Base-by-base conservation (phyloP, 345 rosid species). In the Brassica carinata region DNA sequence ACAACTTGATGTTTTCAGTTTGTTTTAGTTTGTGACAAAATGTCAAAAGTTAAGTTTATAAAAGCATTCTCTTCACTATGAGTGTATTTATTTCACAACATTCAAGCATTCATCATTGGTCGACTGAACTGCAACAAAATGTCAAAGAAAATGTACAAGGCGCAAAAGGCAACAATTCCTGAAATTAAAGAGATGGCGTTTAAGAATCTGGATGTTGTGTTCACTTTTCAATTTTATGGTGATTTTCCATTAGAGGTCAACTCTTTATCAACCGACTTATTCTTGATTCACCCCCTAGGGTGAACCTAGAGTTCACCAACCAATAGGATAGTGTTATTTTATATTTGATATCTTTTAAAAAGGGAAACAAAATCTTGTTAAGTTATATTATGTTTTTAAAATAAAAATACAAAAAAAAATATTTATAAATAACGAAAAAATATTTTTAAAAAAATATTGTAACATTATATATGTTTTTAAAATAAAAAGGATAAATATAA, bases 171-270 rank as follows among this genome's bases (percentile, higher is more conserved):
- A 10, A 43, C 51, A 43, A 43, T 11, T 43, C 4, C 4, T 43
- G 51, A 43, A 43, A 43, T 14, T 40, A 40, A 9, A 43, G 4
- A 43, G 11, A 8, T 8, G 8, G 45, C 8, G 11, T 8, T 2
- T 38, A 38, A 38, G 45, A 43, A 43, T 43, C n/a, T 43, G 51
- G 51, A 43, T 43, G 51, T 43, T 10, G 5, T 43, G n/a, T 10
- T 43, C 51, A 43, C 51, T 43, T 43, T 43, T 11, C n/a, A 10
- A 38, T 38, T 23, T 23, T 23, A 23, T 95, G 98, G 99, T 5
- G 91, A 89, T 79, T 95, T 95, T 51, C 98, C 98, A 72, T 79
- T 86, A 3, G 86, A 85, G 30, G 93, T 90, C 81, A 95, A 84
- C 53, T 91, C 92, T 72, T 87, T 85, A 83, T 23, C 26, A 23